Evolutionary conservation across 2,329 filamentous ascomycete genomes (phyloP).

Genomic region (Aspergillus pseudotamarii): DNA sequence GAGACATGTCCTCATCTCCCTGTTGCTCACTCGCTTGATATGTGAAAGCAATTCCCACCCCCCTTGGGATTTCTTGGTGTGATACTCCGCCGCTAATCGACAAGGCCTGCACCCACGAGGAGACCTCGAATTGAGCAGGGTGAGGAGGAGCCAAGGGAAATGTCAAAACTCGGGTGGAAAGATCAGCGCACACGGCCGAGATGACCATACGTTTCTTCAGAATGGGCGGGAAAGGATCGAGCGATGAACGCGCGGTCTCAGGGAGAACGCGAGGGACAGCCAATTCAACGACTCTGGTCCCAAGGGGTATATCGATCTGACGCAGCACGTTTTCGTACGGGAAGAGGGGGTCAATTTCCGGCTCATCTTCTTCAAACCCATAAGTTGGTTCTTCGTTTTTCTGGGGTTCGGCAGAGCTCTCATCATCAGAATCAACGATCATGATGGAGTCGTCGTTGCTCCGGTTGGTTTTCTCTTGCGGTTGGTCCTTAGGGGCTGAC

Average conservation of each 20-base stretch:
- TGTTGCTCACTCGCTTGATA: slow-evolving; percentile 38
- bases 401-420: slow-evolving; percentile 43
- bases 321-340: slow-evolving; percentile 59
- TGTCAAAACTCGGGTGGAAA: slow-evolving; percentile 57
- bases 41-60: slow-evolving; percentile 58
- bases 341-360: slow-evolving; percentile 58
- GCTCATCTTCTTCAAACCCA: slow-evolving; percentile 57
- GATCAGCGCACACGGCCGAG: slow-evolving; percentile 59
- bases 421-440: slow-evolving; percentile 61
- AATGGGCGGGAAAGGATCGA: slow-evolving; percentile 50
- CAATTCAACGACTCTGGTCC: slow-evolving; percentile 56
- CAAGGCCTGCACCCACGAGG: slow-evolving; percentile 50
- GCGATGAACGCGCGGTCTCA: slow-evolving; percentile 39
- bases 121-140: slow-evolving; percentile 38
- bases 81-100: slow-evolving; percentile 50
- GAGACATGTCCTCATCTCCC: slow-evolving; percentile 34
- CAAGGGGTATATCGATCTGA: slow-evolving; percentile 58
- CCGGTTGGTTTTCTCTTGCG: slow-evolving; percentile 24
- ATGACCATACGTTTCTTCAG: slow-evolving; percentile 56
- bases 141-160: slow-evolving; percentile 59
- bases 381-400: slow-evolving; percentile 27
- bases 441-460: slow-evolving; percentile 51
- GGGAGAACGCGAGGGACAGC: slow-evolving; percentile 52
- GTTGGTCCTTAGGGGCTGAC: slow-evolving; percentile 26
- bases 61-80: slow-evolving; percentile 55